A percentile compares a stretch with the other conserved stretches of the same genome.
These are phyloP conservation scores for Calonectria pteridis DNA, from an alignment of 2,329 filamentous ascomycete genomes.

Conservation along the genomic window DNA sequence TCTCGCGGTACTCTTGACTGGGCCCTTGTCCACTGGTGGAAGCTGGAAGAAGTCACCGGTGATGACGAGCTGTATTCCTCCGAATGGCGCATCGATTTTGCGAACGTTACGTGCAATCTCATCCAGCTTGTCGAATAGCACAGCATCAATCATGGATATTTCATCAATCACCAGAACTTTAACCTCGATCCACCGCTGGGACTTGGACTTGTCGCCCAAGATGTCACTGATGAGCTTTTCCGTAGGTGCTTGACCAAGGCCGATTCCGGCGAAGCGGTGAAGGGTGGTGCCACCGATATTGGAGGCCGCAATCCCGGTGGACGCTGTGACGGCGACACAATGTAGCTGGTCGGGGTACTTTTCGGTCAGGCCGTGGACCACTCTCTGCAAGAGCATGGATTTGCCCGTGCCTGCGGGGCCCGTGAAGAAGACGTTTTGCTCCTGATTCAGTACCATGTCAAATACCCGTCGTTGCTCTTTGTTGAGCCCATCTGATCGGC, in stretches of 20 bases:
- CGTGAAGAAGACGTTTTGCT: slow-evolving; percentile 96
- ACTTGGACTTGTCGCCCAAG: slow-evolving; percentile 83
- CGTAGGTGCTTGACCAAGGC: slow-evolving; percentile 90
- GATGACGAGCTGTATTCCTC: slow-evolving; percentile 94
- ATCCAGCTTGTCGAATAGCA: slow-evolving; percentile 96
- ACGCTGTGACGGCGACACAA: slow-evolving; percentile 91
- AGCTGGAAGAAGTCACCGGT: slow-evolving; percentile 99
- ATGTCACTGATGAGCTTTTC: slow-evolving; percentile 90
- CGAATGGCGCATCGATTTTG: slow-evolving; percentile 93
- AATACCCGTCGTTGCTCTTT: slow-evolving; percentile 88
- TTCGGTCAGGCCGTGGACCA: slow-evolving; percentile 82
- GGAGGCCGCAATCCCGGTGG: slow-evolving; percentile 94
- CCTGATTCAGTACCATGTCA: slow-evolving; percentile 82
- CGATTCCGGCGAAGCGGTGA: slow-evolving; percentile 97
- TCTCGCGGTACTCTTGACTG: slow-evolving; percentile 74
- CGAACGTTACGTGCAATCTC: slow-evolving; percentile 86
- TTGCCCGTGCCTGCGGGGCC: slow-evolving; percentile 97
- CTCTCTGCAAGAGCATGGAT: slow-evolving; percentile 93
- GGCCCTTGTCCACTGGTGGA: slow-evolving; percentile 87
- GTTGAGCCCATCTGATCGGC: slow-evolving; percentile 70
- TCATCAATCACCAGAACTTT: slow-evolving; percentile 93
- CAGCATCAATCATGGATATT: slow-evolving; percentile 98
- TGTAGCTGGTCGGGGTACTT: slow-evolving; percentile 84
- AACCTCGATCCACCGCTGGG: slow-evolving; percentile 87
- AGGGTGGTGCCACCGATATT: slow-evolving; percentile 96